Evolutionary conservation across 1,139 yeast species (phyloP).

Genomic region (Eremothecium coryli): DNA sequence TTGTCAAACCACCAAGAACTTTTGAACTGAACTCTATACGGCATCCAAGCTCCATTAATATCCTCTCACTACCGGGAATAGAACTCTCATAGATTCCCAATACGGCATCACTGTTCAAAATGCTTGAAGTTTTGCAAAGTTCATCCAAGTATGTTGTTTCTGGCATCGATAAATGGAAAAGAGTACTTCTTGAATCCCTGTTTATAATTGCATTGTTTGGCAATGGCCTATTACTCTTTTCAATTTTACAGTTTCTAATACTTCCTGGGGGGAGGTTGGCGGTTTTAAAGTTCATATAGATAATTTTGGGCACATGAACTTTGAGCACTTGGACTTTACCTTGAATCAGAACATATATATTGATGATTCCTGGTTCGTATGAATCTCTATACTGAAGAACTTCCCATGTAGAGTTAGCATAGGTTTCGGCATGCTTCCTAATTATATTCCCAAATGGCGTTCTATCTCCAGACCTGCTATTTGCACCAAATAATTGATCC

Average conservation of each 20-base stretch:
- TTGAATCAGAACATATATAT: slow-evolving; percentile 61
- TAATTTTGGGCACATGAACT: slow-evolving; percentile 63
- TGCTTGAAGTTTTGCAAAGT: slow-evolving; percentile 46
- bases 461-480: slow-evolving; percentile 38
- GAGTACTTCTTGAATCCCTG: slow-evolving; percentile 36
- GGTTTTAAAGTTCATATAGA: slow-evolving; percentile 60
- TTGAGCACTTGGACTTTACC: slow-evolving; percentile 66
- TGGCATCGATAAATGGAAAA: slow-evolving; percentile 60
- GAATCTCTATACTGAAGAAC: slow-evolving; percentile 61
- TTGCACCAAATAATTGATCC: slow-evolving; percentile 66
- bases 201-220: slow-evolving; percentile 53
- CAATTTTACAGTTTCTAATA: slow-evolving; percentile 49
- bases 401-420: slow-evolving; percentile 77
- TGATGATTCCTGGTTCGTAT: slow-evolving; percentile 60
- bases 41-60: slow-evolving; percentile 69
- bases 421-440: slow-evolving; percentile 67
- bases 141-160: slow-evolving; percentile 55
- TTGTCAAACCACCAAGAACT: slow-evolving; percentile 71
- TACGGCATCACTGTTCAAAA: slow-evolving; percentile 55
- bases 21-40: slow-evolving; percentile 58
- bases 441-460: slow-evolving; percentile 58
- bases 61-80: slow-evolving; percentile 59
- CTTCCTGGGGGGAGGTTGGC: slow-evolving; percentile 37
- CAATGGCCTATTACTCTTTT: slow-evolving; percentile 47
- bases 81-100: slow-evolving; percentile 73